Percentiles rank a stretch among this genome's conserved stretches.
Conservation (phyloP, 2,329 filamentous ascomycete genomes). For the Alternaria viburni region DNA sequence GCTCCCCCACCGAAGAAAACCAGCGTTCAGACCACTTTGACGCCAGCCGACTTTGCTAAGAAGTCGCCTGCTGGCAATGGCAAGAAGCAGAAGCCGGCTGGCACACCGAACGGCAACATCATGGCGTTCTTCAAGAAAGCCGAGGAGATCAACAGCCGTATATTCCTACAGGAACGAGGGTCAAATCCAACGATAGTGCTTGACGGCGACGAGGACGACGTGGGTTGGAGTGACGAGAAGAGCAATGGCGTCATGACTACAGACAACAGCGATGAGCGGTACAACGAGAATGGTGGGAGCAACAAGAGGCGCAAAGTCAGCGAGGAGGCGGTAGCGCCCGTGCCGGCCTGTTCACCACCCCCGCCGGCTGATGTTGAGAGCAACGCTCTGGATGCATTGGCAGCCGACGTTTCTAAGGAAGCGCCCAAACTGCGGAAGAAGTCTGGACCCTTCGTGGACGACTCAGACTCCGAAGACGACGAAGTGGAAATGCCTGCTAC, state of each 20-base stretch:
- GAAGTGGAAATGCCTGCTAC: slow-evolving; percentile 7
- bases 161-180: slow-evolving; percentile 46
- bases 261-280: slow-evolving; percentile 40
- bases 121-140: slow-evolving; percentile 62
- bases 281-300: slow-evolving; percentile 52
- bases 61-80: slow-evolving; percentile 39
- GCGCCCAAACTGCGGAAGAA: slow-evolving; percentile 36
- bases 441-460: slow-evolving; percentile 71
- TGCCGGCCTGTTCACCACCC: slow-evolving; percentile 46
- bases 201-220: slow-evolving; percentile 31
- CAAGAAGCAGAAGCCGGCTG: slow-evolving; percentile 48
- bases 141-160: slow-evolving; percentile 48
- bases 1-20: slow-evolving; percentile 28
- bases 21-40: slow-evolving; percentile 44
- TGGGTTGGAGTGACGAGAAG: slow-evolving; percentile 41
- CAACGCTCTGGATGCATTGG: slow-evolving; percentile 4
- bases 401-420: slow-evolving; percentile 13
- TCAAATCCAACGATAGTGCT: slow-evolving; percentile 25
- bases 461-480: slow-evolving; percentile 68
- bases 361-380: slow-evolving; percentile 24
- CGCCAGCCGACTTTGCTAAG: slow-evolving; percentile 38
- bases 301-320: slow-evolving; percentile 51
- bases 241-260: slow-evolving; percentile 21
- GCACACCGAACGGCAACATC: slow-evolving; percentile 58
- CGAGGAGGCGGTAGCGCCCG: slow-evolving; percentile 44